These are phyloP conservation scores for Eragrostis nindensis DNA, from an alignment of 176 grass and related monocot species.

Conservation along the genomic window DNA sequence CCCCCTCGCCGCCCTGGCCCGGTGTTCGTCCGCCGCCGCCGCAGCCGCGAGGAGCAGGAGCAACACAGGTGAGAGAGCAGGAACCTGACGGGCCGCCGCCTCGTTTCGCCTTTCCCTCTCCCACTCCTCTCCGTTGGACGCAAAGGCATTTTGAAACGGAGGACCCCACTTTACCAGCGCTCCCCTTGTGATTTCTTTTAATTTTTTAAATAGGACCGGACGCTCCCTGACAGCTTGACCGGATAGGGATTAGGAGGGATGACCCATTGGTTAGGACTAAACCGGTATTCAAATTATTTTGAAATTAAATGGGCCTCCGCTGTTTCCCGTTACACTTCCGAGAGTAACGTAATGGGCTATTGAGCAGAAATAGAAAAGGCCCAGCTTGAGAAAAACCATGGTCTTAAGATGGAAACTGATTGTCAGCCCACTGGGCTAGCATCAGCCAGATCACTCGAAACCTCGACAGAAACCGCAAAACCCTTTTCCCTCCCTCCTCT, in stretches of 20 bases:
- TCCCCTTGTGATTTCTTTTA: slow-evolving; percentile 38
- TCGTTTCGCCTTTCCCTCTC: slow-evolving; percentile 8
- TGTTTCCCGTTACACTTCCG: not conserved
- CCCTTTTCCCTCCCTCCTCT: slow-evolving; percentile 17
- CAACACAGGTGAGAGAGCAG: not conserved
- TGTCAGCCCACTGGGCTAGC: not conserved
- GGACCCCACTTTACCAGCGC: slow-evolving; percentile 33
- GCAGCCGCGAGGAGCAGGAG: slow-evolving; percentile 24
- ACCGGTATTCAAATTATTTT: not conserved
- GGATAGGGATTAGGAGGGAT: not conserved
- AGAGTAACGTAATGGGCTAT: too few relatives aligned
- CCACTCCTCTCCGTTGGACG: slow-evolving; percentile 23
- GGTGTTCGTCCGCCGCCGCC: not conserved
- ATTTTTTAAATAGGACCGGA: slow-evolving; percentile 18
- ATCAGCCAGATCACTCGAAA: not conserved
- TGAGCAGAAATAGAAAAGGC: too few relatives aligned
- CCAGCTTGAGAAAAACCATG: not conserved
- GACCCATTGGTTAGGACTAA: not conserved
- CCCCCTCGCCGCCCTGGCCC: not conserved
- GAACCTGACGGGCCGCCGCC: slow-evolving; percentile 20
- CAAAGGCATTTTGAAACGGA: slow-evolving; percentile 41
- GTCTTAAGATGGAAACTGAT: not conserved
- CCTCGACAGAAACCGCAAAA: slow-evolving; percentile 26
- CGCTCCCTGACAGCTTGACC: slow-evolving; percentile 16
- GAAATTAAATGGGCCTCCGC: not conserved